These are phyloP conservation scores for Neofusicoccum kwambonambiense DNA, from an alignment of 2,329 filamentous ascomycete species.

Conservation along the genomic window DNA sequence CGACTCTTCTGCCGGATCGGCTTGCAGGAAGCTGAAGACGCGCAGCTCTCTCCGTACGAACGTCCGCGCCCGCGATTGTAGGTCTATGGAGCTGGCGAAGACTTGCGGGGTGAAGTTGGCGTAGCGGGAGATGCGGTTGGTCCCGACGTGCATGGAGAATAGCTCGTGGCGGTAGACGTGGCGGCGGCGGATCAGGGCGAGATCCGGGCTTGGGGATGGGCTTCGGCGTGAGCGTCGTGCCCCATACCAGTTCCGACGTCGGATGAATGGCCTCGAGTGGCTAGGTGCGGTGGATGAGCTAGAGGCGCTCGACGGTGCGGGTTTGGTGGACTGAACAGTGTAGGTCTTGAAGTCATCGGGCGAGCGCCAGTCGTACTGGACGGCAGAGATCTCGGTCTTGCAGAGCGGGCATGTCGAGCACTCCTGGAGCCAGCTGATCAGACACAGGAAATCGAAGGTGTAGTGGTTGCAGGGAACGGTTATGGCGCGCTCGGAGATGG, in stretches of 20 bases:
- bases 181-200: constrained; percentile 60
- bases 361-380: constrained; percentile 64
- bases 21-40: constrained; percentile 71
- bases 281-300: not conserved
- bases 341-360: constrained; percentile 59
- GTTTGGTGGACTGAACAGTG: constrained; percentile 42
- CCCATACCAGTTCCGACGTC: not conserved
- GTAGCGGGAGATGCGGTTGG: constrained; percentile 75
- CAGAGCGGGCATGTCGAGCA: constrained; percentile 77
- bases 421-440: constrained; percentile 77
- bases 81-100: constrained; percentile 63
- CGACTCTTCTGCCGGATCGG: constrained; percentile 22
- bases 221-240: constrained; percentile 6
- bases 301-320: constrained; percentile 5
- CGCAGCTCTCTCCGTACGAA: constrained; percentile 83
- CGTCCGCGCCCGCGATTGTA: constrained; percentile 73
- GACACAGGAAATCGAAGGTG: constrained; percentile 82
- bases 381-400: constrained; percentile 54
- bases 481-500: constrained; percentile 68
- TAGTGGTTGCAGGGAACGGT: constrained; percentile 75
- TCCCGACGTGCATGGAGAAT: constrained; percentile 79
- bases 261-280: constrained; percentile 14
- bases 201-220: constrained; percentile 29
- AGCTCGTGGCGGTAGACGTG: constrained; percentile 70
- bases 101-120: constrained; percentile 67